Percentiles rank a stretch among this genome's conserved stretches.
phyloP scores from a whole-genome alignment of 148 eudicot species.

The Oxyria digyna region DNA sequence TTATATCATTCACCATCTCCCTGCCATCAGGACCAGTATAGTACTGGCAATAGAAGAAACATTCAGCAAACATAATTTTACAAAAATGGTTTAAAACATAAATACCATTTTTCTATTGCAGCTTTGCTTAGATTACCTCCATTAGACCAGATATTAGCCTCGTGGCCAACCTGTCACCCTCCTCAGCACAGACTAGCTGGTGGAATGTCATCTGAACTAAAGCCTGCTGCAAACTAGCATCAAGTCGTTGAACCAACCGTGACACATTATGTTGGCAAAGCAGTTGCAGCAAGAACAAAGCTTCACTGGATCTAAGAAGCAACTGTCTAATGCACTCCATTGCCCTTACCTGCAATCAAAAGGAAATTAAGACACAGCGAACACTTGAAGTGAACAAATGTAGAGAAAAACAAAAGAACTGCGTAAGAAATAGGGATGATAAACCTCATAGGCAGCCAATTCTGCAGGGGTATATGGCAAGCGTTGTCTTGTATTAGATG shows the following conservation, averaged over 20 bases:
- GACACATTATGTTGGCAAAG: constrained; percentile 75
- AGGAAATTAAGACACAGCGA: background rate
- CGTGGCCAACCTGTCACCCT: constrained; percentile 79
- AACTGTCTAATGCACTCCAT: constrained; percentile 90
- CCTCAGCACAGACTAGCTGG: constrained; percentile 88
- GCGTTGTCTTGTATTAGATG: constrained; percentile 76
- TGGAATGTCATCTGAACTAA: constrained; percentile 75
- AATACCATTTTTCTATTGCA: background rate
- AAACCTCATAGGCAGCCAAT: constrained; percentile 91
- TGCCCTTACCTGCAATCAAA: constrained; percentile 67
- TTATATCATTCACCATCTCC: constrained; percentile 90
- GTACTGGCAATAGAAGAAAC: constrained; percentile 36
- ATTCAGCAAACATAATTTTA: background rate
- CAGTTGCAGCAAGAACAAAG: constrained; percentile 79
- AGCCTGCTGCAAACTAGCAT: constrained; percentile 33
- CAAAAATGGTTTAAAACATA: background rate
- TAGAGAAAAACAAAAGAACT: background rate
- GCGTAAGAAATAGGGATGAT: background rate
- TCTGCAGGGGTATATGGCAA: constrained; percentile 81
- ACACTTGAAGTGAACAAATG: background rate
- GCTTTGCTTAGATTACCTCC: constrained; percentile 51
- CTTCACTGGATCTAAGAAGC: constrained; percentile 91
- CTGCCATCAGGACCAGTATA: constrained; percentile 97
- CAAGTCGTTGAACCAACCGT: constrained; percentile 70
- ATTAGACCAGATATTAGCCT: constrained; percentile 86